Percentiles rank a stretch among this genome's conserved stretches.
Evolutionary conservation across 495 filamentous ascomycete species (phyloP).

Genomic region (Tetracladium marchalianum): DNA sequence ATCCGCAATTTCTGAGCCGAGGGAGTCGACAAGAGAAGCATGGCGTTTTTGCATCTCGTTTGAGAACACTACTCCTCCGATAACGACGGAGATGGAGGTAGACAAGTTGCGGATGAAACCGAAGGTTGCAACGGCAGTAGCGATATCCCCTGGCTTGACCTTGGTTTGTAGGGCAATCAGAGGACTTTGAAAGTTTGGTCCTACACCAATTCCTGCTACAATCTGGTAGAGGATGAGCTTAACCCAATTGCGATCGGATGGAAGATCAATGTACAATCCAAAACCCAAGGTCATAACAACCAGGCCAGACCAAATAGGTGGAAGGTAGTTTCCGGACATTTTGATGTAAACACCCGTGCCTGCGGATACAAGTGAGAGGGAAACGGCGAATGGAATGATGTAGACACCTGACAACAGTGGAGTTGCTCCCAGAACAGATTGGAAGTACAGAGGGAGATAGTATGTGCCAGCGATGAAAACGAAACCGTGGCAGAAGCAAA

Average conservation of each 20-base stretch:
- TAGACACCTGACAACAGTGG: slow-evolving; percentile 75
- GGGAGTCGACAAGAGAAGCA: slow-evolving; percentile 23
- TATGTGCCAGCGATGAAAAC: slow-evolving; percentile 68
- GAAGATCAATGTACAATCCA: slow-evolving; percentile 55
- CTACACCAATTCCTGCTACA: slow-evolving; percentile 55
- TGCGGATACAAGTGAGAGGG: slow-evolving; percentile 57
- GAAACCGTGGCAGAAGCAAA: slow-evolving; percentile 56
- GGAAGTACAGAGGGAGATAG: slow-evolving; percentile 73
- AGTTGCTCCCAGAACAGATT: slow-evolving; percentile 59
- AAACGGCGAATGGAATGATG: slow-evolving; percentile 62
- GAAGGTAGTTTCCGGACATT: slow-evolving; percentile 53
- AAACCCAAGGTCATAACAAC: slow-evolving; percentile 50
- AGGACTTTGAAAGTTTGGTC: slow-evolving; percentile 62
- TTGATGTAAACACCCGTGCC: slow-evolving; percentile 59
- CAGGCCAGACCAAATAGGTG: slow-evolving; percentile 46
- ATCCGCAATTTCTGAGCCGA: slow-evolving; percentile 32
- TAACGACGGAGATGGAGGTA: slow-evolving; percentile 54
- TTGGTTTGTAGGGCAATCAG: slow-evolving; percentile 72
- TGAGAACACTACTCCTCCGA: slow-evolving; percentile 61
- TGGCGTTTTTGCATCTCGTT: slow-evolving; percentile 40
- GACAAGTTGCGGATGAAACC: slow-evolving; percentile 54
- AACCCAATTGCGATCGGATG: slow-evolving; percentile 36
- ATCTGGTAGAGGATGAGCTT: slow-evolving; percentile 48
- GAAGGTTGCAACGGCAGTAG: slow-evolving; percentile 57
- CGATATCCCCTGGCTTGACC: slow-evolving; percentile 50